phyloP scores from a whole-genome alignment of 1,139 yeast genomes.

The Yamadazyma sp. region DNA sequence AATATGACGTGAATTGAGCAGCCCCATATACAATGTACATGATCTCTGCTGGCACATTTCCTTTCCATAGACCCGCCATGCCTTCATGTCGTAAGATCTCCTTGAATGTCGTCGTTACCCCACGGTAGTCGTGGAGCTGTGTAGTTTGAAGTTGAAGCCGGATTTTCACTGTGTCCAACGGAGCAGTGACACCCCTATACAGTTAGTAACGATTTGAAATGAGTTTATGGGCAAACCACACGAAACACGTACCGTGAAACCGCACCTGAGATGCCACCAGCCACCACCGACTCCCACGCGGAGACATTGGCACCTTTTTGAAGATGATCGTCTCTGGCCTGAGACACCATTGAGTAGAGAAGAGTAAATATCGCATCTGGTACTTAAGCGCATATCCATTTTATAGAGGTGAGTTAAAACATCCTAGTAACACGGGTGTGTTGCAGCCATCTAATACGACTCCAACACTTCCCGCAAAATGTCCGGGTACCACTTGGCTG shows the following conservation, averaged over 20 bases:
- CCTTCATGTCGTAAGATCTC: conserved; percentile 38
- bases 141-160: conserved; percentile 61
- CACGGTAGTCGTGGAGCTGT: conserved; percentile 10
- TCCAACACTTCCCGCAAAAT: conserved; percentile 33
- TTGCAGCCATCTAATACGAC: conserved; percentile 9
- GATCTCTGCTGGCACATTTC: conserved; percentile 87
- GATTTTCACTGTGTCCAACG: conserved; percentile 85
- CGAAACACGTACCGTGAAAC: conserved; percentile 37
- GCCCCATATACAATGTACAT: conserved; percentile 87
- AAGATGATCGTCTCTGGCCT: conserved; percentile 45
- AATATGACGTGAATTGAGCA: conserved; percentile 74
- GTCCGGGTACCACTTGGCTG: conserved; percentile 61
- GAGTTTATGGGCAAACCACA: neutral
- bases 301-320: conserved; percentile 50
- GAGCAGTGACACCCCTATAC: conserved; percentile 71
- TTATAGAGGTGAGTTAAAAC: too few relatives aligned
- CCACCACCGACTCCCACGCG: conserved; percentile 47
- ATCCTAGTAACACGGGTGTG: neutral
- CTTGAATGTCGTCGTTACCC: conserved; percentile 18
- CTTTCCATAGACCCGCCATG: conserved; percentile 76
- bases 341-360: neutral
- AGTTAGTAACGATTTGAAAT: conserved; percentile 6
- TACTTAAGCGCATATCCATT: neutral
- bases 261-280: conserved; percentile 77
- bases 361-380: neutral